phyloP scores from a whole-genome alignment of 192 early-diverging fungal species.

The Chytriomyces sp. region DNA sequence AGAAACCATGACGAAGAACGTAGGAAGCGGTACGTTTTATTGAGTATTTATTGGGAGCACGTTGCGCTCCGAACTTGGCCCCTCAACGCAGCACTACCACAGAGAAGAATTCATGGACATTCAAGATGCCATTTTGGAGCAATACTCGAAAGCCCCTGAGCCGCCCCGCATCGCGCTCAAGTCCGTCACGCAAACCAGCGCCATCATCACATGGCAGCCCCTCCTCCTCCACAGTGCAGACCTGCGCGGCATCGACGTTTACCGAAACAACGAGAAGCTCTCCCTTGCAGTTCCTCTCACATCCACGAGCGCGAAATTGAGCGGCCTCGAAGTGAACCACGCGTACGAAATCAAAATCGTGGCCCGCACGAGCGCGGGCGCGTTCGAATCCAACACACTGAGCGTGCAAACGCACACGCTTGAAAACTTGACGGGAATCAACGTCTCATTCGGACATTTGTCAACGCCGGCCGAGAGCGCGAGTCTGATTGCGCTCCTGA shows the following conservation, averaged over 20 bases:
- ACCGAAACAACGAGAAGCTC: slow-evolving; percentile 82
- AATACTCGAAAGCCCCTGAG: slow-evolving; percentile 79
- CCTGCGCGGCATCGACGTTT: slow-evolving; percentile 87
- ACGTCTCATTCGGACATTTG: slow-evolving; percentile 92
- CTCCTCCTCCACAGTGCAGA: slow-evolving; percentile 80
- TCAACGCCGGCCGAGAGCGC: slow-evolving; percentile 72
- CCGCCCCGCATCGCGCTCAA: slow-evolving; percentile 77
- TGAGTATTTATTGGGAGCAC: too few relatives aligned
- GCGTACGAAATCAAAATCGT: slow-evolving; percentile 89
- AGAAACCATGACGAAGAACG: slow-evolving; percentile 85
- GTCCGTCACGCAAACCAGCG: slow-evolving; percentile 73
- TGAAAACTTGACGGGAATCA: slow-evolving; percentile 95
- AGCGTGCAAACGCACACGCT: slow-evolving; percentile 83
- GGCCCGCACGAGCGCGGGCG: slow-evolving; percentile 90
- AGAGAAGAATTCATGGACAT: slow-evolving; percentile 75
- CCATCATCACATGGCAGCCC: slow-evolving; percentile 89
- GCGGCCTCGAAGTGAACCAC: slow-evolving; percentile 87
- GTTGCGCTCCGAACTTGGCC: too few relatives aligned
- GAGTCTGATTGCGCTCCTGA: slow-evolving; percentile 71
- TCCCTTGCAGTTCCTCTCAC: slow-evolving; percentile 56
- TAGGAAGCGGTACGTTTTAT: slow-evolving; percentile 70
- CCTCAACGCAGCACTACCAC: too few relatives aligned
- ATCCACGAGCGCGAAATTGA: not conserved
- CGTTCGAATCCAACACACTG: slow-evolving; percentile 75
- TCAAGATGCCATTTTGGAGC: slow-evolving; percentile 81